Conservation (phyloP, 2,329 filamentous ascomycete species). For the Teratosphaeria viscida region DNA sequence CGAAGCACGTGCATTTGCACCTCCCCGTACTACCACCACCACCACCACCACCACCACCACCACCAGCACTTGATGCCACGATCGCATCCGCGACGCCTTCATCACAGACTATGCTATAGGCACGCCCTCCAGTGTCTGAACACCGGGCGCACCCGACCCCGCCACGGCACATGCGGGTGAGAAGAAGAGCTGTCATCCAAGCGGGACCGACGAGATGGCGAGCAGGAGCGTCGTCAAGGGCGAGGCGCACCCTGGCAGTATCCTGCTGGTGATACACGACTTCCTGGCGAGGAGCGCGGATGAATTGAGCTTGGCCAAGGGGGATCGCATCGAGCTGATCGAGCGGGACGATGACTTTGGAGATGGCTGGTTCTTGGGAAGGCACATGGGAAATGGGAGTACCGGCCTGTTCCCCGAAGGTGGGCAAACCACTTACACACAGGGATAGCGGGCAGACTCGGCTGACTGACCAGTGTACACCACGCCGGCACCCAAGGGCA, state of each 20-base stretch:
- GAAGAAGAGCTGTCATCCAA: constrained; percentile 9
- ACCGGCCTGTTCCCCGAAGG: constrained; percentile 77
- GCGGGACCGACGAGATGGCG: constrained; percentile 10
- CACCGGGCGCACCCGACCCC: neutral
- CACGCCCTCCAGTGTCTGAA: neutral
- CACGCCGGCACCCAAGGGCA: constrained; percentile 27
- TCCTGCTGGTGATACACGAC: constrained; percentile 67
- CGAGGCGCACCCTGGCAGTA: constrained; percentile 22
- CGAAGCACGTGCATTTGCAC: neutral
- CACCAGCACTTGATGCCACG: neutral
- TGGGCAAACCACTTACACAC: constrained; percentile 25
- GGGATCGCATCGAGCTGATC: constrained; percentile 71
- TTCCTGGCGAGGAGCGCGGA: constrained; percentile 86
- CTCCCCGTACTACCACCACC: neutral
- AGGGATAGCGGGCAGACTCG: neutral
- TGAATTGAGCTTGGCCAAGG: constrained; percentile 79
- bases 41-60: neutral
- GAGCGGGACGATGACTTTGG: constrained; percentile 83
- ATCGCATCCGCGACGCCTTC: neutral
- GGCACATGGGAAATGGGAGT: constrained; percentile 61
- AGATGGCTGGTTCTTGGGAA: constrained; percentile 67
- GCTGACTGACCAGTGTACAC: constrained; percentile 27
- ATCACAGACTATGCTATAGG: neutral
- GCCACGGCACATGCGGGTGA: constrained; percentile 8
- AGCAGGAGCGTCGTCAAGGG: constrained; percentile 14